phyloP scores from a whole-genome alignment of 169 alveolate genomes.

The Eimeria acervulina region DNA sequence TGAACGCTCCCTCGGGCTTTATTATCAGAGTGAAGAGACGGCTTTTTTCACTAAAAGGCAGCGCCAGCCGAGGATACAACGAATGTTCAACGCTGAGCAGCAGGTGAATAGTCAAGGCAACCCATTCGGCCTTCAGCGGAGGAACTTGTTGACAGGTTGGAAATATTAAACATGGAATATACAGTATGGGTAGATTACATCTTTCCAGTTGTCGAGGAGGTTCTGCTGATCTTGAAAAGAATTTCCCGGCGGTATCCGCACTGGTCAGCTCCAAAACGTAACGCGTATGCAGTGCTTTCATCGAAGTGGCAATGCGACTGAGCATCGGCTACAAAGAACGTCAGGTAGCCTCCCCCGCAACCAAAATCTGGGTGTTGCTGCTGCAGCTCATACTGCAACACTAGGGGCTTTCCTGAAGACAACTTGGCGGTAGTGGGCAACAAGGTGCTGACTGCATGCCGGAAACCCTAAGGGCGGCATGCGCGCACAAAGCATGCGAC shows the following conservation, averaged over 20 bases:
- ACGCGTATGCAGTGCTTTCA: slow-evolving; percentile 24
- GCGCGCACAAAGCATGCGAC: neutral
- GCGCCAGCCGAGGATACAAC: slow-evolving; percentile 45
- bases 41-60: slow-evolving; percentile 15
- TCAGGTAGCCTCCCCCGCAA: slow-evolving; percentile 64
- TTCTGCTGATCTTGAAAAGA: slow-evolving; percentile 2
- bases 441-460: slow-evolving; percentile 55
- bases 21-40: slow-evolving; percentile 18
- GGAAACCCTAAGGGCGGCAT: slow-evolving; percentile 14
- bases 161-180: neutral
- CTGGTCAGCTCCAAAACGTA: slow-evolving; percentile 60
- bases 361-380: slow-evolving; percentile 29
- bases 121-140: neutral
- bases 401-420: slow-evolving; percentile 30
- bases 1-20: slow-evolving; percentile 55
- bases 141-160: neutral
- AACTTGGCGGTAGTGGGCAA: slow-evolving; percentile 19
- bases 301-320: slow-evolving; percentile 22
- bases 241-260: slow-evolving; percentile 62
- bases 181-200: neutral
- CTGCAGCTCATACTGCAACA: slow-evolving; percentile 57
- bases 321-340: slow-evolving; percentile 48
- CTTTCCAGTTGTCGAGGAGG: neutral
- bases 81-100: slow-evolving; percentile 44
- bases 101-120: neutral